Base-by-base conservation (phyloP, 345 rosid species). In the Clarkia xantiana region DNA sequence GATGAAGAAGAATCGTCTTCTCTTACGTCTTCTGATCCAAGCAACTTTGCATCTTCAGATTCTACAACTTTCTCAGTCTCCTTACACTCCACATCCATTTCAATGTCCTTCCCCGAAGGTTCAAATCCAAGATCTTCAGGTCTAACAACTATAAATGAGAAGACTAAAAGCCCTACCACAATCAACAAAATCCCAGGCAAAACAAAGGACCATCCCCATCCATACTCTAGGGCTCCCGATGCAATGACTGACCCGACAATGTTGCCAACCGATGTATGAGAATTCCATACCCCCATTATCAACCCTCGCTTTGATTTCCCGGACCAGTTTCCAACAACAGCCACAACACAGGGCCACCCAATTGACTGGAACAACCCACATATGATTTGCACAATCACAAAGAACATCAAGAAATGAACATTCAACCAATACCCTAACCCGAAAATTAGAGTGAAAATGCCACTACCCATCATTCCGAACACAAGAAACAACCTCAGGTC, bases 291-390 rank as follows among this genome's bases (percentile, higher is more conserved):
- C 41, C 98, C 97, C 98, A 90, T 77, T 39, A 81, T 84, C 74
- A 90, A 58, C 19, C 96, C 96, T 67, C 98, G 79, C 63, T 90
- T 83, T 53, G 75, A 81, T 63, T 91, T 91, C 58, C 83, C 89
- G 66, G 67, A 83, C 98, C 94, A 86, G 49, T 86, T 86, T 51
- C 98, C 94, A 57, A 84, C 80, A 15, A 86, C 75, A 13, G 98
- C 70, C 29, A 86, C 96, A 63, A 91, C 96, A 73, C 85, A 91
- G 54, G 98, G 96, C 96, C 94, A 91, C n/a, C 98, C 94, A 20
- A 81, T 81, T 11, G 97, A 90, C 66, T 86, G 97, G 70, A 86
- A 83, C 68, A 83, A 55, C 14, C 97, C 96, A 62, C 89, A 81
- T 22, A 76, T 57, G 47, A 86, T 67, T 71, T 90, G 94, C 51